Evolutionary conservation across 495 filamentous ascomycete species (phyloP), one percentile per base, ranked within the genome.

Genomic region (Xylaria venustula): DNA sequence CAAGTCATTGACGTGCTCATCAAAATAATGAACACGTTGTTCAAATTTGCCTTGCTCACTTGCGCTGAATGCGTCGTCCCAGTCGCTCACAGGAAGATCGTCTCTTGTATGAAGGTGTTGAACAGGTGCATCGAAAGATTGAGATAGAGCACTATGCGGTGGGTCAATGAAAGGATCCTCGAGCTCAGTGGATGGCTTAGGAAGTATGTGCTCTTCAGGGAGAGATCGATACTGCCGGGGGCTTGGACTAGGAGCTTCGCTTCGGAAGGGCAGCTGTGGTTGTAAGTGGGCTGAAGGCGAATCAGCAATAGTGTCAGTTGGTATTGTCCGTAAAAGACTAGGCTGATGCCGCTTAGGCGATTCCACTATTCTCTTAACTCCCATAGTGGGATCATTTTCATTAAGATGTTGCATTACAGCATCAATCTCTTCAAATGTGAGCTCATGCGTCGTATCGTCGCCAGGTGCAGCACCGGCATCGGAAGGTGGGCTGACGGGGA

Each of bases 51-150:
- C 82, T 60, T 94, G 91, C 61, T 96, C 92, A 22, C 85, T 85
- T 7, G 89, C 89, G 25, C 88, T 91, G 60, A 97, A 84, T 54
- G 88, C 86, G 70, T 90, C 90, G 64, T 93, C 89, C 94, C 94
- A 98, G 68, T 97, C 93, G 62, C 90, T 96, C 62, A 85, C 80
- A 40, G 89, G 88, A 12, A 87, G 73, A 58, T 89, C 84, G 19
- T 84, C 81, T 25, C 71, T 79, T 41, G 80, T 86, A 62, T 90
- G 85, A 41, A 93, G 79, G 53, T 85, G 84, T 52, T 88, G 86
- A 32, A 90, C 75, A 30, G 83, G 78, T 0, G 85, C 85, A 15
- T 85, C 79, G 44, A 80, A 60, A 1, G 71, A 68, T 66, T 67
- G 68, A 26, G 67, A 70, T 22, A 67, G 30, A 48, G 66, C 66